Percentiles rank a stretch among this genome's conserved stretches.
phyloP scores from a whole-genome alignment of 2,329 filamentous ascomycete species.

The Eurotiales sp. region DNA sequence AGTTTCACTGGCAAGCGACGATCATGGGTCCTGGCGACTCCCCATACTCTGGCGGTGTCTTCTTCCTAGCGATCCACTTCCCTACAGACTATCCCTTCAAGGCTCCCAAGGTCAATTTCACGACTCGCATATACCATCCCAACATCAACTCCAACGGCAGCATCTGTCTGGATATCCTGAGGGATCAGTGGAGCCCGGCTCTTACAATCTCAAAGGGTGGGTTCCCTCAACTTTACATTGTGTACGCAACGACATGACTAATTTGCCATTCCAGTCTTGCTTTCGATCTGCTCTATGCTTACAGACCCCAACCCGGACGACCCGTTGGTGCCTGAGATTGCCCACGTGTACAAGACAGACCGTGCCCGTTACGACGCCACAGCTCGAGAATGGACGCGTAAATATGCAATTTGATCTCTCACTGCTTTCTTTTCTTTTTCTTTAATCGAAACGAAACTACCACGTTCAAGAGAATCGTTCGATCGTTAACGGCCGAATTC shows the following conservation, averaged over 20 bases:
- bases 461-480: slow-evolving; percentile 23
- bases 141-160: slow-evolving; percentile 99
- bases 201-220: slow-evolving; percentile 97
- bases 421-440: slow-evolving; percentile 25
- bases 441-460: slow-evolving; percentile 19
- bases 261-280: slow-evolving; percentile 63
- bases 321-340: slow-evolving; percentile 96
- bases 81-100: slow-evolving; percentile 99
- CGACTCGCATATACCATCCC: slow-evolving; percentile 97
- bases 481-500: slow-evolving; percentile 34
- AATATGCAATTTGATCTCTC: slow-evolving; percentile 81
- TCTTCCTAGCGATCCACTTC: slow-evolving; percentile 99
- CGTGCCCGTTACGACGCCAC: slow-evolving; percentile 93
- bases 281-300: slow-evolving; percentile 99
- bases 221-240: slow-evolving; percentile 23
- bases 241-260: background rate
- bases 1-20: slow-evolving; percentile 99
- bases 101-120: slow-evolving; percentile 99
- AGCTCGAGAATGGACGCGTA: slow-evolving; percentile 96
- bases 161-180: slow-evolving; percentile 96
- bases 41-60: slow-evolving; percentile 96
- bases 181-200: slow-evolving; percentile 98
- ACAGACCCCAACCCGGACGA: slow-evolving; percentile 99
- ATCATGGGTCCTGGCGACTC: slow-evolving; percentile 99
- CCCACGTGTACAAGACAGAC: slow-evolving; percentile 99